phyloP scores from a whole-genome alignment of 140 eudicot species.

The Erigeron philadelphicus region DNA sequence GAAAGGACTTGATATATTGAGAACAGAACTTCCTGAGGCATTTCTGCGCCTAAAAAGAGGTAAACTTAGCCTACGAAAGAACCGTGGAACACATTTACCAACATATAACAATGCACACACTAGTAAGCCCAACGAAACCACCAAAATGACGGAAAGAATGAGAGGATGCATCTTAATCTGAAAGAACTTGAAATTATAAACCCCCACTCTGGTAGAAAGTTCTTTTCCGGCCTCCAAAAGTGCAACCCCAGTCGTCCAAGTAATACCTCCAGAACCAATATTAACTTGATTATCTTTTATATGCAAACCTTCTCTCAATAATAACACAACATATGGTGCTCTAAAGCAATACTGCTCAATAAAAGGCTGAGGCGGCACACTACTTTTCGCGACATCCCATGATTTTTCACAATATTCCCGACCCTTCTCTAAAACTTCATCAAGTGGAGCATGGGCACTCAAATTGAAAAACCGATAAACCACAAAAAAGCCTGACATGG shows the following conservation, averaged over 20 bases:
- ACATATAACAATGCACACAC: slow-evolving; percentile 43
- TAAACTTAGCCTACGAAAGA: slow-evolving; percentile 46
- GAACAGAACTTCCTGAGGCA: slow-evolving; percentile 47
- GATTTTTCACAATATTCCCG: slow-evolving; percentile 57
- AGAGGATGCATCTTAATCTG: slow-evolving; percentile 55
- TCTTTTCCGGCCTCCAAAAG: slow-evolving; percentile 83
- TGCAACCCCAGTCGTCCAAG: slow-evolving; percentile 99
- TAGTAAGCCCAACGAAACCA: slow-evolving; percentile 45
- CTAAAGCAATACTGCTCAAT: slow-evolving; percentile 96
- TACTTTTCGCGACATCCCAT: slow-evolving; percentile 75
- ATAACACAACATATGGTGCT: slow-evolving; percentile 74
- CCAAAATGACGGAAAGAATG: slow-evolving; percentile 45
- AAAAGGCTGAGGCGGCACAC: slow-evolving; percentile 92
- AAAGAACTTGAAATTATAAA: slow-evolving; percentile 45
- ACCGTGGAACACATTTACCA: slow-evolving; percentile 42
- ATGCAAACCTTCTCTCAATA: slow-evolving; percentile 87
- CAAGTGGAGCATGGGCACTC: slow-evolving; percentile 61
- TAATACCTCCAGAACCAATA: slow-evolving; percentile 92
- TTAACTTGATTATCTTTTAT: slow-evolving; percentile 60
- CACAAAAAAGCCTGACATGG: slow-evolving; percentile 88
- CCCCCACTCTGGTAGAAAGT: slow-evolving; percentile 31
- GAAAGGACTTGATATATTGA: slow-evolving; percentile 75
- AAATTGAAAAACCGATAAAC: slow-evolving; percentile 89
- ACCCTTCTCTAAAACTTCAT: slow-evolving; percentile 69
- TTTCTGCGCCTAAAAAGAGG: slow-evolving; percentile 62